A percentile compares a stretch with the other conserved stretches of the same genome.
Conservation (phyloP, 805 yeast species). For the Ogataea ganodermae region DNA sequence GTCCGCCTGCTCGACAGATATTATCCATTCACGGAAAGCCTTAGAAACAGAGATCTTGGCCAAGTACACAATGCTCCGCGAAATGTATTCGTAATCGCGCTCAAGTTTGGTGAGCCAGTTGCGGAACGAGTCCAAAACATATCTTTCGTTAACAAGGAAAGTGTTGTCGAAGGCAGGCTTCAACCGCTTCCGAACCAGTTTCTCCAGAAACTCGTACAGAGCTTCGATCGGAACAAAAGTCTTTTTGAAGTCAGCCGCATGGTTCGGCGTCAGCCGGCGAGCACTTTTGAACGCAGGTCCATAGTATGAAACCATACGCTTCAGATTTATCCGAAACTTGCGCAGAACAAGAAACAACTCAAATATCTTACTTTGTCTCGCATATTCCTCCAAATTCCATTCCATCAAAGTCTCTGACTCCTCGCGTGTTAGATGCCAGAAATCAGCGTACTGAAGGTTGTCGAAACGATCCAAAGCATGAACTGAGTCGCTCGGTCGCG, state of each 20-base stretch:
- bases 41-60: slow-evolving; percentile 31
- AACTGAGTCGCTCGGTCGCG: slow-evolving; percentile 27
- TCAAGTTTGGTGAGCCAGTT: slow-evolving; percentile 33
- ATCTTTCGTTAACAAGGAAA: slow-evolving; percentile 32
- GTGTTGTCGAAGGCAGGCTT: slow-evolving; percentile 32
- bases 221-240: slow-evolving; percentile 32
- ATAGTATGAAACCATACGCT: slow-evolving; percentile 31
- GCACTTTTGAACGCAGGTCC: slow-evolving; percentile 29
- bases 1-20: slow-evolving; percentile 21
- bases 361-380: slow-evolving; percentile 34
- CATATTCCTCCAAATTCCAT: slow-evolving; percentile 33
- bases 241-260: slow-evolving; percentile 26
- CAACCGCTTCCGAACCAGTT: slow-evolving; percentile 25
- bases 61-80: slow-evolving; percentile 33
- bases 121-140: slow-evolving; percentile 26
- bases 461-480: slow-evolving; percentile 28
- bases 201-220: slow-evolving; percentile 29
- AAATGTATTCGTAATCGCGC: slow-evolving; percentile 29
- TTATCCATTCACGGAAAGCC: slow-evolving; percentile 29
- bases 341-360: slow-evolving; percentile 31
- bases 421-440: slow-evolving; percentile 32
- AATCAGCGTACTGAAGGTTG: slow-evolving; percentile 29
- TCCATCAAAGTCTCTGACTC: slow-evolving; percentile 23
- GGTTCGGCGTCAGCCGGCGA: slow-evolving; percentile 21
- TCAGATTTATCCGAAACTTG: slow-evolving; percentile 29